Evolutionary conservation across 2,329 filamentous ascomycete genomes (phyloP).

Genomic region (Talaromyces sp.): DNA sequence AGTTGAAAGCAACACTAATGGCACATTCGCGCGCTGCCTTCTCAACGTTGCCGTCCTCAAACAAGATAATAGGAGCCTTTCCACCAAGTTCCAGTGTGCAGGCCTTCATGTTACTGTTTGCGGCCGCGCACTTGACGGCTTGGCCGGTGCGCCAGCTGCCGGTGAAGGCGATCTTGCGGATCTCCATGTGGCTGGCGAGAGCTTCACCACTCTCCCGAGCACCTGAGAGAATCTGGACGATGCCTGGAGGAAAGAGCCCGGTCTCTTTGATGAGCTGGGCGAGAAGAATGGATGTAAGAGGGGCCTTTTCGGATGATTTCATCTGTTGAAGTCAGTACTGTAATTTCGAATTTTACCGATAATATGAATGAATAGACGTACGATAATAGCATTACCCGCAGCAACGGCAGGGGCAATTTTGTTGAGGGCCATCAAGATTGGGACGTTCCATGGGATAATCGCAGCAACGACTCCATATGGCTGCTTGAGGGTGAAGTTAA

Average conservation of each 20-base stretch:
- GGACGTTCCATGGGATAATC: constrained; percentile 50
- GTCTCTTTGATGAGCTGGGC: constrained; percentile 46
- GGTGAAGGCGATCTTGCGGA: constrained; percentile 56
- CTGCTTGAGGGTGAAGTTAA: neutral
- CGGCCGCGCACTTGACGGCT: constrained; percentile 54
- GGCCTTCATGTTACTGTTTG: constrained; percentile 49
- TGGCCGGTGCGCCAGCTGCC: constrained; percentile 50
- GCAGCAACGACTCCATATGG: constrained; percentile 37
- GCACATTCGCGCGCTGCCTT: constrained; percentile 32
- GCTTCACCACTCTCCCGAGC: constrained; percentile 55
- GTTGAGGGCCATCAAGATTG: constrained; percentile 37
- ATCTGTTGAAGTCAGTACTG: constrained; percentile 24
- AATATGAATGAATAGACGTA: neutral
- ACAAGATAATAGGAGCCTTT: constrained; percentile 54
- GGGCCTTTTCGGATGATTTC: constrained; percentile 53
- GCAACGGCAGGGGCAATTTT: constrained; percentile 50
- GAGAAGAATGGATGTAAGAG: constrained; percentile 49
- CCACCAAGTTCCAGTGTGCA: constrained; percentile 52
- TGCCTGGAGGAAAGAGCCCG: constrained; percentile 55
- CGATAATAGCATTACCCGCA: constrained; percentile 50
- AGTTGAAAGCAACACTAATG: constrained; percentile 48
- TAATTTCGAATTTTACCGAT: neutral
- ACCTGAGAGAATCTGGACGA: constrained; percentile 52
- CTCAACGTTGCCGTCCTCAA: constrained; percentile 48
- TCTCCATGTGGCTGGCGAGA: constrained; percentile 50